phyloP scores from a whole-genome alignment of 179 eudicot species.

The Spergularia azorica region DNA sequence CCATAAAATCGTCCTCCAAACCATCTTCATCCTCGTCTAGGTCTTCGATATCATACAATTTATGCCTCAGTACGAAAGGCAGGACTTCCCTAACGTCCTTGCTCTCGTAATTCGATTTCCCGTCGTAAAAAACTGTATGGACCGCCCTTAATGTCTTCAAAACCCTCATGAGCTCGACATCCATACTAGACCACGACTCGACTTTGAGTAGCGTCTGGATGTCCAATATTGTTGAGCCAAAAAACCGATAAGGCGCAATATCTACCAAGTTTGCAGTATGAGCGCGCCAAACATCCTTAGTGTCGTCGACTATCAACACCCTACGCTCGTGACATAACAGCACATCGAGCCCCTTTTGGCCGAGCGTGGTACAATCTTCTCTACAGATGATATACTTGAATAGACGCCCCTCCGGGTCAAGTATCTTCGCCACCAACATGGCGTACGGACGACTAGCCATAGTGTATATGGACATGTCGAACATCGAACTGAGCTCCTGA shows the following conservation, averaged over 20 bases:
- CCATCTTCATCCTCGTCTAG: no score
- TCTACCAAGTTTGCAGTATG: not conserved
- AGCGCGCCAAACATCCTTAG: not conserved
- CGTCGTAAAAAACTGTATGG: not conserved
- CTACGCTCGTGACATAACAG: constrained; percentile 11
- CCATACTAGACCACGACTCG: not conserved
- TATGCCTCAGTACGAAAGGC: no score
- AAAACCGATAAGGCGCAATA: not conserved
- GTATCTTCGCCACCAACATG: not conserved
- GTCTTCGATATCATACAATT: no score
- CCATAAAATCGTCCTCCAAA: no score
- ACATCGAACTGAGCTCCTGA: not conserved
- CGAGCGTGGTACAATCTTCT: not conserved
- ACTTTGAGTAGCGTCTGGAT: not conserved
- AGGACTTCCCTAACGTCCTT: not conserved
- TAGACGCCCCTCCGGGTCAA: not conserved
- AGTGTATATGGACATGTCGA: constrained; percentile 3
- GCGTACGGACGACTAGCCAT: not conserved
- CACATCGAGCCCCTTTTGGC: constrained; percentile 7
- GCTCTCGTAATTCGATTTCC: not conserved
- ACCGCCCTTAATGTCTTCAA: not conserved
- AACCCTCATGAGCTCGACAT: not conserved
- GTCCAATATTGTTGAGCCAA: not conserved
- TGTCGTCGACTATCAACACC: constrained; percentile 12
- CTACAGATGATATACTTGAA: not conserved